Conservation (phyloP, 2,329 filamentous ascomycete genomes). For the Graphiopsis chlorocephala region DNA sequence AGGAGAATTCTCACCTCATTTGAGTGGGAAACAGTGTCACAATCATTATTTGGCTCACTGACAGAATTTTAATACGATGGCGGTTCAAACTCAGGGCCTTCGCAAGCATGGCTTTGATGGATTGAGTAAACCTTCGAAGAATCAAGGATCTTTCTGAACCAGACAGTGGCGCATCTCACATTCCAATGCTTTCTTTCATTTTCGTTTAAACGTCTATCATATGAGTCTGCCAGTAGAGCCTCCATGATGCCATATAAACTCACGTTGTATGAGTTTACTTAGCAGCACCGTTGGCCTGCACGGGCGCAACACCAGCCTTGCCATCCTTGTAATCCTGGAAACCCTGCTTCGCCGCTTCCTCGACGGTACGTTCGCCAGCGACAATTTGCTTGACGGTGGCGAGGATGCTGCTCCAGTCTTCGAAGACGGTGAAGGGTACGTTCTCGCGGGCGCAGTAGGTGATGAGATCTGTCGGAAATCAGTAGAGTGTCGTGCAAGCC, state of each 20-base stretch:
- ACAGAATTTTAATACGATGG: neutral
- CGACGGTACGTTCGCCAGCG: slow-evolving; percentile 67
- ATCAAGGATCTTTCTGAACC: neutral
- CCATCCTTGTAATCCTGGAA: slow-evolving; percentile 47
- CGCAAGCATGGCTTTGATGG: neutral
- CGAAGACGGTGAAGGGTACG: slow-evolving; percentile 83
- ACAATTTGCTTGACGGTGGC: slow-evolving; percentile 72
- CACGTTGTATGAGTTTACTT: neutral
- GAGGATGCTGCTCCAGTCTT: slow-evolving; percentile 78
- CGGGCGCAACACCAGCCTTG: slow-evolving; percentile 35
- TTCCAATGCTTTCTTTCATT: neutral
- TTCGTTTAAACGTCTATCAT: neutral
- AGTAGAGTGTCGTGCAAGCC: neutral
- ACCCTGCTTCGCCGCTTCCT: slow-evolving; percentile 63
- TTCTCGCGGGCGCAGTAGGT: slow-evolving; percentile 80
- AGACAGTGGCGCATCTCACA: neutral
- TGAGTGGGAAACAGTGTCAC: neutral
- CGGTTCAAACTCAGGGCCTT: neutral
- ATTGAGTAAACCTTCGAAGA: neutral
- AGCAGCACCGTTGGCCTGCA: slow-evolving; percentile 4
- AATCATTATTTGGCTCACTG: neutral
- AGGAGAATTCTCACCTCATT: neutral
- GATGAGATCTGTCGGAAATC: slow-evolving; percentile 65
- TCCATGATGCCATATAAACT: neutral
- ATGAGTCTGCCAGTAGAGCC: neutral